Percentiles rank a stretch among this genome's conserved stretches.
phyloP scores from a whole-genome alignment of 2,329 filamentous ascomycete genomes.

The Fusarium incarnatum region DNA sequence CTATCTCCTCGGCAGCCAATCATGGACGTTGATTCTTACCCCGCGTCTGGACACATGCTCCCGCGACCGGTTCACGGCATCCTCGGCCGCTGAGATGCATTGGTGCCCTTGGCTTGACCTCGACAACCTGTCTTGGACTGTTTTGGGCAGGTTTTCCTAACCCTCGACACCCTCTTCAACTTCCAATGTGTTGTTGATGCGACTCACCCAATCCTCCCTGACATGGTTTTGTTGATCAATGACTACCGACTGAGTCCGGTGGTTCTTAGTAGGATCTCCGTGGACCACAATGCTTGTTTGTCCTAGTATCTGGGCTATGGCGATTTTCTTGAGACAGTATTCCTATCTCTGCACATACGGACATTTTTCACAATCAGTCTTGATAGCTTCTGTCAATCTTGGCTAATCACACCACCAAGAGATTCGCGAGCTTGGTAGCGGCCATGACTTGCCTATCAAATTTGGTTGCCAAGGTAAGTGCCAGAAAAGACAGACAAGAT shows the following conservation, averaged over 20 bases:
- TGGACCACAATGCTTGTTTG: background rate
- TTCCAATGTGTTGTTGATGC: slow-evolving; percentile 5
- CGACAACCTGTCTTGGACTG: slow-evolving; percentile 8
- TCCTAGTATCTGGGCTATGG: no score
- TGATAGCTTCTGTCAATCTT: slow-evolving; percentile 2
- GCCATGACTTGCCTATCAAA: slow-evolving; percentile 35
- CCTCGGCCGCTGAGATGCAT: slow-evolving; percentile 39
- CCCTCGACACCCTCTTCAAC: slow-evolving; percentile 26
- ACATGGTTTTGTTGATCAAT: slow-evolving; percentile 15
- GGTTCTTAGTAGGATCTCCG: background rate
- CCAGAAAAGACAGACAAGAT: slow-evolving; percentile 18
- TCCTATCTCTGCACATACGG: background rate
- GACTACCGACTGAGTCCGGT: background rate
- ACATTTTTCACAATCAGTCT: background rate
- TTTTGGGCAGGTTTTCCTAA: slow-evolving; percentile 20
- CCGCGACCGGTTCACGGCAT: slow-evolving; percentile 45
- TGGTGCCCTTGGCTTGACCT: slow-evolving; percentile 35
- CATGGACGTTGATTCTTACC: slow-evolving; percentile 34
- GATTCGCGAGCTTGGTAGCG: slow-evolving; percentile 43
- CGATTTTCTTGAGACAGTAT: background rate
- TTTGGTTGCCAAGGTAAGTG: slow-evolving; percentile 20
- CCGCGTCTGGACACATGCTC: slow-evolving; percentile 46
- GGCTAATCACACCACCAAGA: slow-evolving; percentile 30
- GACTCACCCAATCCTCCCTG: slow-evolving; percentile 6
- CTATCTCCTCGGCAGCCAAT: slow-evolving; percentile 31